Base-by-base conservation (phyloP, 805 yeast genomes). In the Candida berthetii region DNA sequence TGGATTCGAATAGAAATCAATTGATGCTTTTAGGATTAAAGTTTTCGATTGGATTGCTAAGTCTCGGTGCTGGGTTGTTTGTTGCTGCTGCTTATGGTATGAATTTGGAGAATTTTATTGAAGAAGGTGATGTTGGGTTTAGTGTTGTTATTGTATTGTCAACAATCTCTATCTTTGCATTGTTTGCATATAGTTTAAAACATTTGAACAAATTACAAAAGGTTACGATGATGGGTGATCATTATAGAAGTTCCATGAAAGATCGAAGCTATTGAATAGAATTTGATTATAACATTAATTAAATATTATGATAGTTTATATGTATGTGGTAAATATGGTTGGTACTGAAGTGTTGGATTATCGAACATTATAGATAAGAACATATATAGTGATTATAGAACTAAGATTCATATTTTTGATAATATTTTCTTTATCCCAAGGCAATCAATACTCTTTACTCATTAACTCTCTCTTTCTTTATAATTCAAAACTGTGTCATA, bases 1-100 rank as follows among this genome's bases (percentile, higher is more conserved):
- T 93, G 44, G 99, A 93, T 58, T 84, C 97, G 1, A 91, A 93
- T 61, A 76, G 99, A 61, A 93, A 93, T 61, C 88, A 91, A 49
- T 70, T 93, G 45, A 89, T 93, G 96, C 60, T 89, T 24, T 67
- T 93, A 32, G 95, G 96, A 3, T 68, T 93, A 42, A 74, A 84
- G 51, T 87, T 88, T 58, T 82, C 93, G 39, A 80, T 88, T 20
- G 93, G 95, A 0, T 71, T 95, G 42, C 65, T 93, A 29, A 82
- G 96, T 3, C 67, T 90, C 54, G 95, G 95, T 2, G 76, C 82
- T 14, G 83, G 93, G 1, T 66, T 95, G 36, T 86, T 85, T 49
- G 58, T 87, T 14, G 93, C 96, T 2, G 84, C 96, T 0, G 66
- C 88, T 10, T 93, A 90, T 61, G 99, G 99, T 29, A 93, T 93